These are phyloP conservation scores for Crithidia brevicula DNA, from an alignment of 208 protist genomes.

Conservation along the genomic window DNA sequence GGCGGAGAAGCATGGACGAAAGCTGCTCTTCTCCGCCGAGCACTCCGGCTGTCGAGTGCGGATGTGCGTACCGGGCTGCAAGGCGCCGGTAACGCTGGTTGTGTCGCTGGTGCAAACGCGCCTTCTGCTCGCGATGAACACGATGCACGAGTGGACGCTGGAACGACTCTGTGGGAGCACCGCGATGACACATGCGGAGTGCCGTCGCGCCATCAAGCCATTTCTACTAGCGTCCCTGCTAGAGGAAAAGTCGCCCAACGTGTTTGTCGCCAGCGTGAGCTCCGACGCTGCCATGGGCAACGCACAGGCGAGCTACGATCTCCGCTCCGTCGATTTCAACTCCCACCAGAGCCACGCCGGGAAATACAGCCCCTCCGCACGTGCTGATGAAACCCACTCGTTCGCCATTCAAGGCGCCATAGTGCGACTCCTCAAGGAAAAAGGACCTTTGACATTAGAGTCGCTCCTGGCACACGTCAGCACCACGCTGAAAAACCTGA, in stretches of 20 bases:
- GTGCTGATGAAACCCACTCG: slow-evolving; percentile 25
- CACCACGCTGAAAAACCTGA: slow-evolving; percentile 6
- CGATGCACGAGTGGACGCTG: slow-evolving; percentile 20
- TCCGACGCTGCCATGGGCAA: neutral
- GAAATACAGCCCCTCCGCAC: slow-evolving; percentile 19
- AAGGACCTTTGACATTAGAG: slow-evolving; percentile 20
- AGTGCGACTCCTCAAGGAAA: slow-evolving; percentile 23
- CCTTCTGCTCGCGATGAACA: slow-evolving; percentile 28
- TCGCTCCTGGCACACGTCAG: slow-evolving; percentile 9
- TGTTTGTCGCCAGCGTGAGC: neutral
- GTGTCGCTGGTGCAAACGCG: slow-evolving; percentile 33
- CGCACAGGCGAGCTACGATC: slow-evolving; percentile 18
- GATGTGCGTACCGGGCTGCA: slow-evolving; percentile 8
- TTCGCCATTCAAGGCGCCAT: slow-evolving; percentile 25
- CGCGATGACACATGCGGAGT: slow-evolving; percentile 11
- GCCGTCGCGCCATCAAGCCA: slow-evolving; percentile 22
- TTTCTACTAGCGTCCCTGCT: slow-evolving; percentile 25
- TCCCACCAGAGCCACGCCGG: slow-evolving; percentile 28
- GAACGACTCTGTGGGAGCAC: slow-evolving; percentile 18
- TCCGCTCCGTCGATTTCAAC: slow-evolving; percentile 22
- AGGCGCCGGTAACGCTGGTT: slow-evolving; percentile 13
- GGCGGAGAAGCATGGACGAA: slow-evolving; percentile 12
- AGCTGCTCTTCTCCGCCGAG: slow-evolving; percentile 29
- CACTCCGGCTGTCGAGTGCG: slow-evolving; percentile 27
- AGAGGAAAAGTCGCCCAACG: slow-evolving; percentile 16